A percentile compares a stretch with the other conserved stretches of the same genome.
Conservation (phyloP, 495 filamentous ascomycete genomes). For the Talaromyces proteolyticus region DNA sequence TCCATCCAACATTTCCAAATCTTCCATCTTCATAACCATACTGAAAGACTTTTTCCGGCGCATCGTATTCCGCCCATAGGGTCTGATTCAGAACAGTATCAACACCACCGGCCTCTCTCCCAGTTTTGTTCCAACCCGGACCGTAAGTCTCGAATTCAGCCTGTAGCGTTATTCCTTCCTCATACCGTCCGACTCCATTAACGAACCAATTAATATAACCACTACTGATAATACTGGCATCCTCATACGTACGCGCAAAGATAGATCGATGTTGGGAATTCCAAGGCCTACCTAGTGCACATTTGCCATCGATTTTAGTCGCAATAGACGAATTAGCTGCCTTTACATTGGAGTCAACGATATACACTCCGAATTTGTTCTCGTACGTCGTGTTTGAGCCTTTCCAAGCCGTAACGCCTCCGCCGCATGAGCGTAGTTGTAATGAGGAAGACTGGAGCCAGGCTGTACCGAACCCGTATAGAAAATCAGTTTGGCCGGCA, state of each 20-base stretch:
- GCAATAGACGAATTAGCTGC: constrained; percentile 47
- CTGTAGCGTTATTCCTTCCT: constrained; percentile 41
- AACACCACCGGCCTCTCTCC: constrained; percentile 30
- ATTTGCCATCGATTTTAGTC: constrained; percentile 36
- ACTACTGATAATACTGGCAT: constrained; percentile 39
- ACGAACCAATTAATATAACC: constrained; percentile 52
- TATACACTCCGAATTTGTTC: constrained; percentile 60
- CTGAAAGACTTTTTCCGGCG: constrained; percentile 49
- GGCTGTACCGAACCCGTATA: constrained; percentile 49
- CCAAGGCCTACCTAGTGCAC: constrained; percentile 55
- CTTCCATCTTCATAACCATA: constrained; percentile 27
- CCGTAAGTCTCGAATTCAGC: constrained; percentile 50
- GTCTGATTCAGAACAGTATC: constrained; percentile 33
- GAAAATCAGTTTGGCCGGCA: constrained; percentile 57
- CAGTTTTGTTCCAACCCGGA: constrained; percentile 48
- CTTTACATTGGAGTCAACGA: constrained; percentile 40
- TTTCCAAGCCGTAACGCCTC: constrained; percentile 63
- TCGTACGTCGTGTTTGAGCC: constrained; percentile 55
- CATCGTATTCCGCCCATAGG: constrained; percentile 35
- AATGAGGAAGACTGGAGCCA: constrained; percentile 39
- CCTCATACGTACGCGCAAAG: constrained; percentile 46
- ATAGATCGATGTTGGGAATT: constrained; percentile 49
- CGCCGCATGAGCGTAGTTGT: constrained; percentile 48
- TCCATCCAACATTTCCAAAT: constrained; percentile 47
- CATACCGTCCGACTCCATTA: constrained; percentile 27